phyloP scores from a whole-genome alignment of 495 filamentous ascomycete species.

The Podospora pseudopauciseta region DNA sequence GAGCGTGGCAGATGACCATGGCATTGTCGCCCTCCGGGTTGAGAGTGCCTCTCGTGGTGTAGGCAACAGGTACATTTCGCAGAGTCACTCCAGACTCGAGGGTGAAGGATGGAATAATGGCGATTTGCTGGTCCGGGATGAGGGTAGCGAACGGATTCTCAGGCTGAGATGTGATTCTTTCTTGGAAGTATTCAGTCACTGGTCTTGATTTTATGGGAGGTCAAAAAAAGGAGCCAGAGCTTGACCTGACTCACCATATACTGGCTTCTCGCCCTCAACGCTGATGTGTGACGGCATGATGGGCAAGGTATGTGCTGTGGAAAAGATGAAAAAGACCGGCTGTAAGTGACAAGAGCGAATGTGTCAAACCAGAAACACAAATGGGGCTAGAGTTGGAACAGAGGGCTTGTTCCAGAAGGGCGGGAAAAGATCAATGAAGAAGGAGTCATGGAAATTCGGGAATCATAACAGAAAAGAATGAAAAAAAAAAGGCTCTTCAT shows the following conservation, averaged over 20 bases:
- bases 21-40: slow-evolving; percentile 77
- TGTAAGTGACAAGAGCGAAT: background rate
- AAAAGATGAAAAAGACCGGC: background rate
- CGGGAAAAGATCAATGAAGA: background rate
- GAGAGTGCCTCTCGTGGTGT: slow-evolving; percentile 78
- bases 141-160: slow-evolving; percentile 89
- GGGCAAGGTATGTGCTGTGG: slow-evolving; percentile 2
- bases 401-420: background rate
- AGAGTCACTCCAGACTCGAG: slow-evolving; percentile 90
- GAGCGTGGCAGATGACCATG: slow-evolving; percentile 94
- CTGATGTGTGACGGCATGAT: slow-evolving; percentile 18
- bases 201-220: slow-evolving; percentile 22
- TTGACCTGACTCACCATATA: slow-evolving; percentile 41
- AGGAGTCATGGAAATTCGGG: background rate
- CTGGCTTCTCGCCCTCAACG: slow-evolving; percentile 21
- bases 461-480: background rate
- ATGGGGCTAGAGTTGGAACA: background rate
- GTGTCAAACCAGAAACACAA: background rate
- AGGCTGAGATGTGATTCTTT: slow-evolving; percentile 61
- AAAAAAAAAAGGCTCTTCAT: background rate
- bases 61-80: slow-evolving; percentile 86
- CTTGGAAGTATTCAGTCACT: slow-evolving; percentile 57
- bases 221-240: background rate
- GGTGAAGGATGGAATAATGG: slow-evolving; percentile 81
- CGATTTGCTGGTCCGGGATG: slow-evolving; percentile 82